Conservation (phyloP, 208 protist species). For the Leishmania tropica region DNA sequence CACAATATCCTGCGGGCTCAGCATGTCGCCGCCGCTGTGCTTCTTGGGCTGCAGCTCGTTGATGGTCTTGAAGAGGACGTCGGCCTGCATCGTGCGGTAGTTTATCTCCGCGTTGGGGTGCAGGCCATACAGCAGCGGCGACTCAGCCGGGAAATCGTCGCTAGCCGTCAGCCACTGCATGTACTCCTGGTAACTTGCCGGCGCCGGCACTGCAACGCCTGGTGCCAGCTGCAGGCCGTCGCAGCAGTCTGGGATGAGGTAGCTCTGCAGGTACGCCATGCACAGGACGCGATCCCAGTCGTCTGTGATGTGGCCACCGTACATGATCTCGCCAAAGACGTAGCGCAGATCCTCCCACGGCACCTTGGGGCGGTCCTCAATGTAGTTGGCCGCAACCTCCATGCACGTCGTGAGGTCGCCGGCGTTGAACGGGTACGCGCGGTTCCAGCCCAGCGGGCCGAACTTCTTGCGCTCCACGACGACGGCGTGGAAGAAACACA, state of each 20-base stretch:
- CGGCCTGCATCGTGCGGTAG: slow-evolving; percentile 96
- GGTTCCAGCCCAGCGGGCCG: slow-evolving; percentile 97
- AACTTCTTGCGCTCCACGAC: slow-evolving; percentile 99
- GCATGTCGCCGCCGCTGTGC: slow-evolving; percentile 82
- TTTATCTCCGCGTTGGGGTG: slow-evolving; percentile 99
- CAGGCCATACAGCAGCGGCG: slow-evolving; percentile 96
- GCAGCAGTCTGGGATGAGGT: slow-evolving; percentile 89
- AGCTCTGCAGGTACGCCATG: slow-evolving; percentile 95
- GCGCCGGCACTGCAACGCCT: slow-evolving; percentile 85
- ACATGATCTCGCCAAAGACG: slow-evolving; percentile 99
- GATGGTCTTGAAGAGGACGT: slow-evolving; percentile 97
- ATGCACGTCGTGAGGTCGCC: slow-evolving; percentile 98
- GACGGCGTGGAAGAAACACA: slow-evolving; percentile 99
- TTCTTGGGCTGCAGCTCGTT: slow-evolving; percentile 97
- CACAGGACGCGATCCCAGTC: slow-evolving; percentile 98
- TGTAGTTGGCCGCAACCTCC: slow-evolving; percentile 98
- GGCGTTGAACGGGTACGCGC: slow-evolving; percentile 97
- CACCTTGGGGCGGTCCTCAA: slow-evolving; percentile 96
- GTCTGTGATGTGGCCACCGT: slow-evolving; percentile 99
- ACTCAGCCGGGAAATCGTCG: slow-evolving; percentile 95
- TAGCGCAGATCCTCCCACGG: slow-evolving; percentile 99
- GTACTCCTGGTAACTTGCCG: slow-evolving; percentile 94
- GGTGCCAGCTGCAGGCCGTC: slow-evolving; percentile 94
- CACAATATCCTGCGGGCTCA: slow-evolving; percentile 91
- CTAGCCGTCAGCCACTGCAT: slow-evolving; percentile 93